Base-by-base conservation (phyloP, 805 yeast species). In the Pichia deserticola region DNA sequence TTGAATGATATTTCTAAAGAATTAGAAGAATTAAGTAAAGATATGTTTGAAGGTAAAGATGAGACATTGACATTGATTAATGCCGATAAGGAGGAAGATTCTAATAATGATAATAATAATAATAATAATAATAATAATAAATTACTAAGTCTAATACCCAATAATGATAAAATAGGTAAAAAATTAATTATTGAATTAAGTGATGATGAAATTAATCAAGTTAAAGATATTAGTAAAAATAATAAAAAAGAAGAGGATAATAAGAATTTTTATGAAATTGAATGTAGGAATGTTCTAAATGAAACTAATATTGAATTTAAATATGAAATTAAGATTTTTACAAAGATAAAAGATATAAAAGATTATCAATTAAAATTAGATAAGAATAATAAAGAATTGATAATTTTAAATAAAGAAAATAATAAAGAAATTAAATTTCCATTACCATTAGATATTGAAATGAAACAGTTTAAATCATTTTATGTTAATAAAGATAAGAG, bases 1-100 rank as follows among this genome's bases (percentile, higher is more conserved):
- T 59, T 76, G 29, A 70, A 71, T 48, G 62, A 65, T 39, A 67
- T 64, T 44, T 51, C 67, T 5, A 63, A 68, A 36, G 68, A 68
- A 33, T 58, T 68, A 10, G 58, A 62, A 49, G 57, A 53, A 46
- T 62, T 52, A 44, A 60, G 44, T 13, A 30, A 11, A 56, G 61
- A 49, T 54, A 68, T 61, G 42, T 69, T 41, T 30, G 39, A 36
- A 5, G 46, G 45, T 8, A 43, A 43, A 9, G 39, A 34, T 34
- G 45, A 43, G 6, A 37, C 45, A 6, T 13, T 43, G 20, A 34
- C 12, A 33, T 5, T 43, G 5, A 13, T 78, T 5, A 76, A 76
- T 53, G 76, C 78, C 42, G 62, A 57, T 37, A 40, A 61, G 34
- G 54, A 55, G 6, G 50, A 44, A 6, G 57, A 43, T 27, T 20